These are phyloP conservation scores for Rosa multiflora DNA, from an alignment of 306 rosid genomes.

Conservation along the genomic window DNA sequence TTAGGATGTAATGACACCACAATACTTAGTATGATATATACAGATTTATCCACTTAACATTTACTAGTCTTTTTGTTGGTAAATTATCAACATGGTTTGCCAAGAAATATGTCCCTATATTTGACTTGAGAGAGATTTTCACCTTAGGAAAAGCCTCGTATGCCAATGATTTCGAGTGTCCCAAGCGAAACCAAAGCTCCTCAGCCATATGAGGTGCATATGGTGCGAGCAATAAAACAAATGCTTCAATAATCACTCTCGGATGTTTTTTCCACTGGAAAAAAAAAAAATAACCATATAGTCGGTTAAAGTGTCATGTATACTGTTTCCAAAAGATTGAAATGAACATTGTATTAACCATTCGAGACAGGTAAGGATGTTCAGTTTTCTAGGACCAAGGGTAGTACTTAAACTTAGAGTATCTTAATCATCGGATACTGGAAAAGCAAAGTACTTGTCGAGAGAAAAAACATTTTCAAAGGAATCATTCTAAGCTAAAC, in stretches of 20 bases:
- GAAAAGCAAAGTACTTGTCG: background rate
- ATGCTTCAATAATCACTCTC: constrained; percentile 64
- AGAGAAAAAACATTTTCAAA: background rate
- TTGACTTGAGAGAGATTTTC: constrained; percentile 20
- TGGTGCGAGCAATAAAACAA: constrained; percentile 84
- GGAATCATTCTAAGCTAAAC: background rate
- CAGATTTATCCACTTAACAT: background rate
- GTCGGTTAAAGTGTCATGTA: background rate
- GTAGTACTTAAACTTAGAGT: background rate
- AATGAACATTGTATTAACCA: background rate
- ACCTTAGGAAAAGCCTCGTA: constrained; percentile 86
- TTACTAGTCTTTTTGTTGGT: background rate
- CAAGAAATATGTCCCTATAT: background rate
- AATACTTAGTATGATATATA: background rate
- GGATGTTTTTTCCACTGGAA: constrained; percentile 92
- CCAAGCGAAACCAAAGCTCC: constrained; percentile 95
- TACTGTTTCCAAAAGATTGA: background rate
- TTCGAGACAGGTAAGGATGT: background rate
- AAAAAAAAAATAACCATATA: constrained; percentile 4
- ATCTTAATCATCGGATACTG: background rate
- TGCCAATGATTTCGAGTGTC: constrained; percentile 71
- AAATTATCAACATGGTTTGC: background rate
- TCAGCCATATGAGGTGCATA: constrained; percentile 97
- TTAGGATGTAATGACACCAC: background rate
- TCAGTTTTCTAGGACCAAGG: background rate